A percentile compares a stretch with the other conserved stretches of the same genome.
Conservation (phyloP, 805 yeast species). For the Zygosaccharomyces bailii region DNA sequence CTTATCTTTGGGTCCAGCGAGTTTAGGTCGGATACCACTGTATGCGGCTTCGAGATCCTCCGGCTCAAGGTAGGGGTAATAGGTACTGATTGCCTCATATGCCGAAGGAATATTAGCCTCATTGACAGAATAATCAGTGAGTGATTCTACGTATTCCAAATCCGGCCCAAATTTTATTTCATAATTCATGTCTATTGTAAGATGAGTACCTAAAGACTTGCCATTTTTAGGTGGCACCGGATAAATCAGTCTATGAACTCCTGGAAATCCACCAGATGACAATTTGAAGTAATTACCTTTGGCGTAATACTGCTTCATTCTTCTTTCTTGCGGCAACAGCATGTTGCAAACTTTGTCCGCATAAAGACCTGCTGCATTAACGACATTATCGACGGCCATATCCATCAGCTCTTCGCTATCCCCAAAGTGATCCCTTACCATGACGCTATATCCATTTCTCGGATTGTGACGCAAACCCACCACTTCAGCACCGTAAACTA, state of each 20-base stretch:
- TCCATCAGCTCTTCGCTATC: constrained; percentile 37
- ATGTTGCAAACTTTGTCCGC: constrained; percentile 71
- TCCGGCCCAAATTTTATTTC: constrained; percentile 86
- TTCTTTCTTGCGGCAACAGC: constrained; percentile 60
- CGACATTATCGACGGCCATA: constrained; percentile 52
- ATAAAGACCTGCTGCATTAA: constrained; percentile 77
- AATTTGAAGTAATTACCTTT: constrained; percentile 80
- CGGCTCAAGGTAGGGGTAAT: constrained; percentile 57
- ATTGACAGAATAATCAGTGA: constrained; percentile 48
- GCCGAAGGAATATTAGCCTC: constrained; percentile 52
- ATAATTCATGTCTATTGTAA: constrained; percentile 80
- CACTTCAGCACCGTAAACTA: constrained; percentile 62
- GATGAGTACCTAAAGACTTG: constrained; percentile 82
- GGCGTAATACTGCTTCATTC: constrained; percentile 61
- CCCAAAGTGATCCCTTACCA: constrained; percentile 28
- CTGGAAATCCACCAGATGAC: constrained; percentile 43
- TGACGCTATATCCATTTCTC: constrained; percentile 32
- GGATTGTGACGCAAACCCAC: constrained; percentile 32
- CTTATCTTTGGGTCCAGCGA: constrained; percentile 43
- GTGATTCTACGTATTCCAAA: constrained; percentile 66
- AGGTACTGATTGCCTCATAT: constrained; percentile 51
- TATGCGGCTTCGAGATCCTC: constrained; percentile 62
- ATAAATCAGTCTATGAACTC: constrained; percentile 58
- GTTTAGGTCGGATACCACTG: constrained; percentile 81
- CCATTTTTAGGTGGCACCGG: constrained; percentile 74